These are phyloP conservation scores for Sporothrix brasiliensis DNA, from an alignment of 2,329 filamentous ascomycete species.

Conservation along the genomic window DNA sequence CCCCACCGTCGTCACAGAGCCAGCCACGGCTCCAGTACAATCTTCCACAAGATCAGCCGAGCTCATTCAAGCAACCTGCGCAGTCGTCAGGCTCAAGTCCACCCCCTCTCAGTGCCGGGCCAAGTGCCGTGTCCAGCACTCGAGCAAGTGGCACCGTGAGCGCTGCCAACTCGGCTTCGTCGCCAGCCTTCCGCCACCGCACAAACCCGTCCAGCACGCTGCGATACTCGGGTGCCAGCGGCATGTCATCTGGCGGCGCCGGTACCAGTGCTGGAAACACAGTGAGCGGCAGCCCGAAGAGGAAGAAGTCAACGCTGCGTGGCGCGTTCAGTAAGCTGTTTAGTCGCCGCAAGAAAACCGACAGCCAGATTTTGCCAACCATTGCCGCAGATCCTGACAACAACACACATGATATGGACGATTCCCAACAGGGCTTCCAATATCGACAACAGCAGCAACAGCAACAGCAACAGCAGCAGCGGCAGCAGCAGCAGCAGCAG, in stretches of 20 bases:
- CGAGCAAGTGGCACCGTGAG: constrained; percentile 19
- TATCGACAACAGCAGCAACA: background rate
- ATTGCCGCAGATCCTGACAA: constrained; percentile 27
- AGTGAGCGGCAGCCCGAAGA: constrained; percentile 33
- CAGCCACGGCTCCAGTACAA: constrained; percentile 12
- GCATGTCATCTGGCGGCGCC: constrained; percentile 43
- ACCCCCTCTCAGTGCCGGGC: background rate
- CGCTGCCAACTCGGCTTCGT: constrained; percentile 19
- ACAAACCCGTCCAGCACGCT: constrained; percentile 48
- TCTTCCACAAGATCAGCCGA: background rate
- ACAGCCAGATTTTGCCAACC: constrained; percentile 40
- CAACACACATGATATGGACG: background rate
- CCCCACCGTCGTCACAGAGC: constrained; percentile 11
- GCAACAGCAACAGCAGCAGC: constrained; percentile 1
- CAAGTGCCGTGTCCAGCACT: constrained; percentile 9
- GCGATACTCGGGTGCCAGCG: constrained; percentile 54
- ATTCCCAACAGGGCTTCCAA: background rate
- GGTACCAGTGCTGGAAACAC: constrained; percentile 11
- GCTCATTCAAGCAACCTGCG: background rate
- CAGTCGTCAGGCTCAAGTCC: background rate
- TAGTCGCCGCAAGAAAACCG: constrained; percentile 58
- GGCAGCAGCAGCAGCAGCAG: constrained; percentile 32
- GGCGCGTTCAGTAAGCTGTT: constrained; percentile 61
- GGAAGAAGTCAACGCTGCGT: constrained; percentile 62
- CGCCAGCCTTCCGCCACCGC: constrained; percentile 37